phyloP scores from a whole-genome alignment of 306 rosid species.

The Quercus dentata region DNA sequence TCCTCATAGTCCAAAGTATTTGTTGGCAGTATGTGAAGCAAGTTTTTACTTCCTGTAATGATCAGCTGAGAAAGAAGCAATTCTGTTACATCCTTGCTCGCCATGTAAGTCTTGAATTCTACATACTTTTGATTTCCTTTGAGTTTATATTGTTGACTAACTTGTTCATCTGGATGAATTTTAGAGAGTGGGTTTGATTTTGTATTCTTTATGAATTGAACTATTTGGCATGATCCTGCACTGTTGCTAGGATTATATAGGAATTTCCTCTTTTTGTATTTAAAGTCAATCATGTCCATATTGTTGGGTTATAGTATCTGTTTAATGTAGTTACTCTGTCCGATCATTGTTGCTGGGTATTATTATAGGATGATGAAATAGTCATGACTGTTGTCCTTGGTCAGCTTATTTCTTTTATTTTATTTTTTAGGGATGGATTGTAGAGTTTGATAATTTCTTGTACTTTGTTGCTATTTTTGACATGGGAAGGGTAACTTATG shows the following conservation, averaged over 20 bases:
- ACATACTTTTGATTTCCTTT: neutral
- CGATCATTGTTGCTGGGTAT: neutral
- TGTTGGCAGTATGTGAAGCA: conserved; percentile 71
- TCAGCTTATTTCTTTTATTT: neutral
- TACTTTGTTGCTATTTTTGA: neutral
- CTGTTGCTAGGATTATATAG: neutral
- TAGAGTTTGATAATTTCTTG: neutral
- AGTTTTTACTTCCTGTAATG: conserved; percentile 66
- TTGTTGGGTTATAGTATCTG: neutral
- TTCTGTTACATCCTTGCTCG: conserved; percentile 93
- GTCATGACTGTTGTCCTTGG: neutral
- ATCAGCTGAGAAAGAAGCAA: conserved; percentile 68
- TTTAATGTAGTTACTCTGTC: neutral
- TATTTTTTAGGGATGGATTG: neutral
- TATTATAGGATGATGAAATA: neutral
- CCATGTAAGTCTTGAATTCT: conserved; percentile 59
- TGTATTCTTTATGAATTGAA: neutral
- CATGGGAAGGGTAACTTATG: neutral
- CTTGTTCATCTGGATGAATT: neutral
- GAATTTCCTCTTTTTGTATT: neutral
- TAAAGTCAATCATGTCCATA: neutral
- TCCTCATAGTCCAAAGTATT: conserved; percentile 33
- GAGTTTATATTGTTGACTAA: neutral
- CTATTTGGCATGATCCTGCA: neutral
- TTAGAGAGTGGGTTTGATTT: neutral